Evolutionary conservation across 768 basidiomycete species (phyloP).

Genomic region (Flagelloscypha sp.): DNA sequence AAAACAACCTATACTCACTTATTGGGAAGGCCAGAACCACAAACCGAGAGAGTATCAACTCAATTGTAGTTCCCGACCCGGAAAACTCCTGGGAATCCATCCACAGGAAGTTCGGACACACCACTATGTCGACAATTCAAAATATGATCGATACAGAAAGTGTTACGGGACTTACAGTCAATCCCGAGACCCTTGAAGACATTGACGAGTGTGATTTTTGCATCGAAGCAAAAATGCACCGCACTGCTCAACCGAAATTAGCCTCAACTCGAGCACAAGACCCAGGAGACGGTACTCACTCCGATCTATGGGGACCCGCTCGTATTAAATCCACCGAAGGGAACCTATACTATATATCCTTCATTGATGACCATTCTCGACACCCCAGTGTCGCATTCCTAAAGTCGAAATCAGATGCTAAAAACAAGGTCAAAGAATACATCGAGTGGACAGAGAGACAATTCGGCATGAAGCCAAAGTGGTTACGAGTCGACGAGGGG

Average conservation of each 20-base stretch:
- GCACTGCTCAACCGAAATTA: slow-evolving; percentile 22
- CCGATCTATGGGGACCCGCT: slow-evolving; percentile 26
- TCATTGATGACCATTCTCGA: slow-evolving; percentile 17
- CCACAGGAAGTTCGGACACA: too few species aligned
- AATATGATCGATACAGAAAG: too few species aligned
- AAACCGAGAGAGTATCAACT: too few species aligned
- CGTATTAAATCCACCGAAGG: slow-evolving; percentile 14
- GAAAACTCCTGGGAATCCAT: too few species aligned
- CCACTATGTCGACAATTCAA: too few species aligned
- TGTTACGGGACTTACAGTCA: too few species aligned
- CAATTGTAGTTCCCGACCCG: too few species aligned
- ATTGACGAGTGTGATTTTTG: slow-evolving; percentile 28
- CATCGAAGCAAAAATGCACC: slow-evolving; percentile 26
- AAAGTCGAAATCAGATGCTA: slow-evolving; percentile 11
- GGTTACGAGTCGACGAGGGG: slow-evolving; percentile 16
- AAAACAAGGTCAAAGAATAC: slow-evolving; percentile 10
- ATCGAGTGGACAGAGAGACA: background rate
- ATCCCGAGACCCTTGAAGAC: too few species aligned
- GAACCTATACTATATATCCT: slow-evolving; percentile 19
- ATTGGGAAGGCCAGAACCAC: too few species aligned
- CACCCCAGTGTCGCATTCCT: slow-evolving; percentile 9
- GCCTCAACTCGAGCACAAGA: slow-evolving; percentile 13
- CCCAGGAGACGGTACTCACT: slow-evolving; percentile 14
- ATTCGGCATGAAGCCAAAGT: background rate
- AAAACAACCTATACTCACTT: too few species aligned